Evolutionary conservation across 495 filamentous ascomycete genomes (phyloP).

Genomic region (Elaphomyces granulatus): DNA sequence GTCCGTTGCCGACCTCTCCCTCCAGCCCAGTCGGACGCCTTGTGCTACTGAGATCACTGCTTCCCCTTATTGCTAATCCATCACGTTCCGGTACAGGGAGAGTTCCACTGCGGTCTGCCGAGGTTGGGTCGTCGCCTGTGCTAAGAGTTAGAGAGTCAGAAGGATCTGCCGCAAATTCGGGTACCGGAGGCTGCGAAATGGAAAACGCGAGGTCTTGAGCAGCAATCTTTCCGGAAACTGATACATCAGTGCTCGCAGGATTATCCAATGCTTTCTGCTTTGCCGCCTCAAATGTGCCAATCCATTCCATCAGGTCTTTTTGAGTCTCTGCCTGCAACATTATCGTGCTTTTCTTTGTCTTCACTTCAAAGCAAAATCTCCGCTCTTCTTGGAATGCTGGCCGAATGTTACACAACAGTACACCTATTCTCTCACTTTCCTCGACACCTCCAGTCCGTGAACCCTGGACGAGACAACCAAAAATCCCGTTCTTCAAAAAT

Average conservation of each 20-base stretch:
- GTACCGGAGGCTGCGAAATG: conserved; percentile 74
- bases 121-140: conserved; percentile 37
- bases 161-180: conserved; percentile 71
- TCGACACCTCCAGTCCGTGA: conserved; percentile 73
- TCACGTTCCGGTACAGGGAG: conserved; percentile 56
- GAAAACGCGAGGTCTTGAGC: conserved; percentile 74
- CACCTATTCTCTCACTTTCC: conserved; percentile 91
- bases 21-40: conserved; percentile 36
- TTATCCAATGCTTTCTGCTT: conserved; percentile 85
- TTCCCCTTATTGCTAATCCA: conserved; percentile 40
- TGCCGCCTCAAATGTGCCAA: conserved; percentile 78
- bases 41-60: conserved; percentile 49
- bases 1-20: conserved; percentile 44
- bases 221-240: conserved; percentile 39
- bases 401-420: conserved; percentile 81
- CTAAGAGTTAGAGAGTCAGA: conserved; percentile 52
- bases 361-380: conserved; percentile 95
- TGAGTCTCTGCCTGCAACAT: conserved; percentile 90
- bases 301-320: conserved; percentile 77
- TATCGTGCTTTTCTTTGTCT: conserved; percentile 87
- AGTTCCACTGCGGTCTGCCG: conserved; percentile 44
- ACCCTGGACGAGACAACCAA: conserved; percentile 88
- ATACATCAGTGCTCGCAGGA: conserved; percentile 45
- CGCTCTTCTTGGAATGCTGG: conserved; percentile 86
- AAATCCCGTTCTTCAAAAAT: conserved; percentile 87